phyloP scores from a whole-genome alignment of 1,284 basidiomycete genomes.

The Hemileia vastatrix region DNA sequence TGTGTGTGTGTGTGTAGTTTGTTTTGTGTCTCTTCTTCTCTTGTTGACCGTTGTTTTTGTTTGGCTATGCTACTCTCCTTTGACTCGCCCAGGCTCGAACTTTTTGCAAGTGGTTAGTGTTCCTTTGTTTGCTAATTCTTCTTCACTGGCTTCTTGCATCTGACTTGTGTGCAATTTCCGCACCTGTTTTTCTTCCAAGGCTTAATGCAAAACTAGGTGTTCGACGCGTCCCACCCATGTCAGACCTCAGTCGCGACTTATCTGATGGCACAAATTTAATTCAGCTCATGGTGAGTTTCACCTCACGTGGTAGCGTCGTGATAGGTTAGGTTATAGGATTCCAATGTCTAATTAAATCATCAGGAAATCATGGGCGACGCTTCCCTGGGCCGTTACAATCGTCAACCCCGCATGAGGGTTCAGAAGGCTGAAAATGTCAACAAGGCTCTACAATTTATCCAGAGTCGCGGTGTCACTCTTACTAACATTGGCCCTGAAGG shows the following conservation, averaged over 20 bases:
- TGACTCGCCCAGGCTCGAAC: slow-evolving; percentile 46
- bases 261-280: slow-evolving; percentile 91
- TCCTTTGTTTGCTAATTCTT: too few relatives aligned
- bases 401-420: slow-evolving; percentile 75
- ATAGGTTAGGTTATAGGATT: slow-evolving; percentile 56
- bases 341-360: background rate
- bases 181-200: slow-evolving; percentile 51
- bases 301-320: slow-evolving; percentile 7
- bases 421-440: slow-evolving; percentile 98
- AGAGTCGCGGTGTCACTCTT: slow-evolving; percentile 82
- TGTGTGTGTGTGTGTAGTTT: too few relatives aligned
- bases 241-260: slow-evolving; percentile 76
- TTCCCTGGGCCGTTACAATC: slow-evolving; percentile 82
- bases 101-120: slow-evolving; percentile 75
- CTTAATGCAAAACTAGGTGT: slow-evolving; percentile 88
- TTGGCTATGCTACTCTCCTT: background rate
- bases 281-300: slow-evolving; percentile 45
- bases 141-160: background rate
- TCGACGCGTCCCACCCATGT: slow-evolving; percentile 78
- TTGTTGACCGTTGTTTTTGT: too few relatives aligned
- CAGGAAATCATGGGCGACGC: slow-evolving; percentile 56
- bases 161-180: background rate
- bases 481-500: slow-evolving; percentile 97
- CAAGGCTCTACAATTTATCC: slow-evolving; percentile 90
- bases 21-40: too few relatives aligned